phyloP scores from a whole-genome alignment of 2,329 filamentous ascomycete species.

The Alternaria panax region DNA sequence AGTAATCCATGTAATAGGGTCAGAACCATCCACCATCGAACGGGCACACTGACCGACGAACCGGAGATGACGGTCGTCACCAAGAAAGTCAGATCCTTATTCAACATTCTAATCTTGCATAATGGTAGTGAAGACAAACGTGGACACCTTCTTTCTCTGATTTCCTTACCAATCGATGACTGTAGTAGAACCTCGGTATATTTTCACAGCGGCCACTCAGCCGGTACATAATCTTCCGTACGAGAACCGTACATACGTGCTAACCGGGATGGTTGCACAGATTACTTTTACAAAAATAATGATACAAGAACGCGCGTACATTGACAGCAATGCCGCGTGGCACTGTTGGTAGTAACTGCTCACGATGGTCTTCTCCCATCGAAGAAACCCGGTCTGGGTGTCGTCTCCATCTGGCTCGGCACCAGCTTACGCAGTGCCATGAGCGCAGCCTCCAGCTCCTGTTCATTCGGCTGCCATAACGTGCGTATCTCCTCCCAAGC shows the following conservation, averaged over 20 bases:
- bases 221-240: not conserved
- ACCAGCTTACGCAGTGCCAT: conserved; percentile 35
- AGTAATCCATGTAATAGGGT: not conserved
- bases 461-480: conserved; percentile 49
- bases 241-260: not conserved
- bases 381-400: conserved; percentile 1
- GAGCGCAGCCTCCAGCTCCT: conserved; percentile 43
- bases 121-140: not conserved
- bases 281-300: not conserved
- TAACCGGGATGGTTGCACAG: not conserved
- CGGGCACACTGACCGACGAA: not conserved
- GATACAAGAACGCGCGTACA: not conserved
- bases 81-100: not conserved
- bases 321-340: not conserved
- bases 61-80: not conserved
- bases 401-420: conserved; percentile 12
- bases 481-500: conserved; percentile 60
- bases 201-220: not conserved
- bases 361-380: conserved; percentile 3
- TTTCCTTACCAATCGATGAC: not conserved
- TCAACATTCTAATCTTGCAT: not conserved
- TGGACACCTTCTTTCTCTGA: not conserved
- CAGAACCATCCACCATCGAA: not conserved
- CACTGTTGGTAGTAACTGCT: not conserved
- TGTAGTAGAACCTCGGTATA: not conserved